Evolutionary conservation across 2,329 filamentous ascomycete species (phyloP).

Genomic region (Xylaria sp.): DNA sequence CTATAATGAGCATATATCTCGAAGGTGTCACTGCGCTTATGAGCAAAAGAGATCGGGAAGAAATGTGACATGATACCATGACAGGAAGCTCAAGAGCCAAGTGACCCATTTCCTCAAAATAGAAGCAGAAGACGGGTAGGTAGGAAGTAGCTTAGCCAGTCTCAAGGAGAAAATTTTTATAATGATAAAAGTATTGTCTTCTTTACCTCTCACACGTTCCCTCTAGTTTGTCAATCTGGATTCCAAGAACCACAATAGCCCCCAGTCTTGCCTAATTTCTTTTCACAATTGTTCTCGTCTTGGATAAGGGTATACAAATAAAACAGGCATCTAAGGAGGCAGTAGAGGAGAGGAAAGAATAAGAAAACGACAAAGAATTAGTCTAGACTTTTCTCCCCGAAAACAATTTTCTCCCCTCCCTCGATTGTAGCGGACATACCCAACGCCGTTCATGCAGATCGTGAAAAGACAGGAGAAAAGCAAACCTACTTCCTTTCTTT

Average conservation of each 20-base stretch:
- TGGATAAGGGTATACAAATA: slow-evolving; percentile 28
- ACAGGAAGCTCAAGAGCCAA: background rate
- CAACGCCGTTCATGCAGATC: slow-evolving; percentile 31
- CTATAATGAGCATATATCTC: background rate
- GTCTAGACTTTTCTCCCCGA: background rate
- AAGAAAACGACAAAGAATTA: background rate
- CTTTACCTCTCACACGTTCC: slow-evolving; percentile 6
- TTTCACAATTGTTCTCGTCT: slow-evolving; percentile 23
- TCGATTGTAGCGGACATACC: slow-evolving; percentile 20
- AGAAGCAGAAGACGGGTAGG: background rate
- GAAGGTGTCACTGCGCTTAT: background rate
- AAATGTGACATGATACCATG: background rate
- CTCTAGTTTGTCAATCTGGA: slow-evolving; percentile 5
- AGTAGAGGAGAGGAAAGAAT: background rate
- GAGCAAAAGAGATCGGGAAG: background rate
- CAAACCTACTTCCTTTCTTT: slow-evolving; percentile 5
- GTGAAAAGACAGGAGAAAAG: slow-evolving; percentile 12
- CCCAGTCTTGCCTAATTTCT: background rate
- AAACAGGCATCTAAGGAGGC: slow-evolving; percentile 6
- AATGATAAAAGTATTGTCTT: background rate
- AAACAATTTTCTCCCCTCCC: background rate
- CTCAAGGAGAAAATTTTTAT: background rate
- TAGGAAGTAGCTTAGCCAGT: background rate
- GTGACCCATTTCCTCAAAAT: background rate
- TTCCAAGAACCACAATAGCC: background rate